Evolutionary conservation across 345 rosid species (phyloP), one percentile per base, ranked within the genome.

Genomic region (Gossypium arboreum): DNA sequence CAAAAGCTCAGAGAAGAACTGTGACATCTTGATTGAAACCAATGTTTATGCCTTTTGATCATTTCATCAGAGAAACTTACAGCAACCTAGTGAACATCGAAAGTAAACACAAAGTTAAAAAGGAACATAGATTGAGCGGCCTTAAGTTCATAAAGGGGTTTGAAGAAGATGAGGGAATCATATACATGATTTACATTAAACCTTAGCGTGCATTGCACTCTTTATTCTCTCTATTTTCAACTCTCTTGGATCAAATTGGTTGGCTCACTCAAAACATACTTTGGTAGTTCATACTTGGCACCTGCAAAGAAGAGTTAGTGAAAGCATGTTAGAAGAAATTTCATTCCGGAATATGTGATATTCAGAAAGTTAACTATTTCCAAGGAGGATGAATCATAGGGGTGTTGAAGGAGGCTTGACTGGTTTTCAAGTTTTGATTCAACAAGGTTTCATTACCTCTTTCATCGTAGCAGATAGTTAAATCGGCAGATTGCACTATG

Each of bases 381-480:
- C 58, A 16, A 18, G 13, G 11, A 69, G 73, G 27, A 52, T n/a
- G 25, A 69, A 51, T 51, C 47, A 11, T 6, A 29, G 47, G 3
- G 60, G 4, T 17, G 5, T 2, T 29, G 25, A 27, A 29, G 11
- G 45, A 69, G 60, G 47, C 22, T 27, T 45, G 17, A 8, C 9
- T 10, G 11, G 16, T 16, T 16, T 44, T 8, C 57, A 48, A 61
- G 11, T 4, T 54, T 43, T 34, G 61, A 67, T 34, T 34, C 41
- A 29, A 39, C 24, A 56, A 52, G 13, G 79, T 41, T 9, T 11
- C 0, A 2, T 61, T 69, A 92, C 98, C 97, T 89, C 92, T 91
- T 83, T 91, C 93, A 72, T 92, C 97, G 69, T 91, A 94, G 84
- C 93, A 88, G 74, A 89, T 58, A 65, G 98, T 87, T 83, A 94